phyloP scores from a whole-genome alignment of 768 basidiomycete species.

The Hypholoma sublateritium region DNA sequence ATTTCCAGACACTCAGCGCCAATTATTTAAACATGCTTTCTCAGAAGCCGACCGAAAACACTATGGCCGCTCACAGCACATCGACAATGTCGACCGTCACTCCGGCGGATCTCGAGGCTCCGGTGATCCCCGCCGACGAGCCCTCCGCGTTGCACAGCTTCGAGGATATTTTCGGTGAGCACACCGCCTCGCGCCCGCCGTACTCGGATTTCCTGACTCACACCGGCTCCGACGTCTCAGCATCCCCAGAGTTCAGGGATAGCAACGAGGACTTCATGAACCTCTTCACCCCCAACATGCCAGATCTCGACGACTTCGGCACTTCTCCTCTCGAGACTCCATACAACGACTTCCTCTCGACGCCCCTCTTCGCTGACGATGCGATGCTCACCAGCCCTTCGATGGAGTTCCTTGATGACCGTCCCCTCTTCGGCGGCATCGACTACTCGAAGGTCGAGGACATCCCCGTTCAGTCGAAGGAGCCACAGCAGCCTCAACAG shows the following conservation, averaged over 20 bases:
- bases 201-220: slow-evolving; percentile 18
- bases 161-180: slow-evolving; percentile 20
- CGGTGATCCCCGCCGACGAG: slow-evolving; percentile 18
- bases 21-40: slow-evolving; percentile 74
- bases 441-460: slow-evolving; percentile 11
- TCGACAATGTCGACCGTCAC: slow-evolving; percentile 24
- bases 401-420: slow-evolving; percentile 20
- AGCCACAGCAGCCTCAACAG: neutral
- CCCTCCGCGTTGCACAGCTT: slow-evolving; percentile 14
- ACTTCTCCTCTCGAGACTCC: slow-evolving; percentile 36
- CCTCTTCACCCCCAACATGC: slow-evolving; percentile 30
- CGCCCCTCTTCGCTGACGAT: slow-evolving; percentile 31
- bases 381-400: slow-evolving; percentile 26
- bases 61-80: slow-evolving; percentile 22
- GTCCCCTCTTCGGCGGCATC: slow-evolving; percentile 23
- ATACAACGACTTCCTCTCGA: slow-evolving; percentile 34
- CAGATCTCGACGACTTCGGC: slow-evolving; percentile 29
- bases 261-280: slow-evolving; percentile 20
- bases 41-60: slow-evolving; percentile 42
- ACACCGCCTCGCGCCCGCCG: neutral
- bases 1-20: slow-evolving; percentile 51
- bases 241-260: slow-evolving; percentile 27
- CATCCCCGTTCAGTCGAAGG: slow-evolving; percentile 9
- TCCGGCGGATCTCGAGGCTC: slow-evolving; percentile 22
- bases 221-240: slow-evolving; percentile 8